Conservation (phyloP, 2,329 filamentous ascomycete genomes). For the Penicillium sp. region DNA sequence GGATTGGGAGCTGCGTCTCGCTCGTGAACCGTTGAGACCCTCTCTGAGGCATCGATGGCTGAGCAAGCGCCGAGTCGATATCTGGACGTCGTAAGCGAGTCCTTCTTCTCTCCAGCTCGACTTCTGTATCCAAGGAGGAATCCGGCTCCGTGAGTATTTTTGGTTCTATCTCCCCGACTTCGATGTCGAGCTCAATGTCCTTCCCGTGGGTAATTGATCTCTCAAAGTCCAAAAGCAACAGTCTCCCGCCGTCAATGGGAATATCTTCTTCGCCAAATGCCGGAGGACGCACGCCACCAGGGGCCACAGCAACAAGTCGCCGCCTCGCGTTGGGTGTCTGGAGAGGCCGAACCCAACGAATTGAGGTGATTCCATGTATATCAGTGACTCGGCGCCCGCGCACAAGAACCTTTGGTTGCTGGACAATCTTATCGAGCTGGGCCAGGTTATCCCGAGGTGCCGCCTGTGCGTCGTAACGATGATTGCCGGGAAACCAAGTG, state of each 20-base stretch:
- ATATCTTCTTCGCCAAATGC: slow-evolving; percentile 65
- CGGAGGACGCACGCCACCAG: slow-evolving; percentile 59
- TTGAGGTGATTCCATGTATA: slow-evolving; percentile 60
- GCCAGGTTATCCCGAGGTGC: slow-evolving; percentile 21
- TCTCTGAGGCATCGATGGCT: slow-evolving; percentile 17
- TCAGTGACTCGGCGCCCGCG: slow-evolving; percentile 61
- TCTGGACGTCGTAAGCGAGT: slow-evolving; percentile 59
- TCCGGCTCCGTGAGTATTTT: slow-evolving; percentile 68
- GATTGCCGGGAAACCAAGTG: slow-evolving; percentile 14
- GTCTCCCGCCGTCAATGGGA: slow-evolving; percentile 71
- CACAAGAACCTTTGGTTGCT: slow-evolving; percentile 61
- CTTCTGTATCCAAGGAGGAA: slow-evolving; percentile 69
- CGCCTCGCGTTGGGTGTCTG: slow-evolving; percentile 38
- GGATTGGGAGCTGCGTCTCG: slow-evolving; percentile 13
- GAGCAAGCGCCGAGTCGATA: slow-evolving; percentile 37
- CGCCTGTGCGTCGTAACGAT: slow-evolving; percentile 13
- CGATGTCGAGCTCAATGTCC: slow-evolving; percentile 59
- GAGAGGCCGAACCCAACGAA: slow-evolving; percentile 65
- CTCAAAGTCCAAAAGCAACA: slow-evolving; percentile 69
- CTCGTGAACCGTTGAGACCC: slow-evolving; percentile 24
- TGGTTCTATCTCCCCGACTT: slow-evolving; percentile 65
- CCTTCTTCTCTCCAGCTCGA: slow-evolving; percentile 69
- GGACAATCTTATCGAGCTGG: slow-evolving; percentile 34
- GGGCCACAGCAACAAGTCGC: slow-evolving; percentile 63
- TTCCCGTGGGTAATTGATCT: slow-evolving; percentile 55